Conservation (phyloP, 2,329 filamentous ascomycete species). For the Exophiala calicioides region DNA sequence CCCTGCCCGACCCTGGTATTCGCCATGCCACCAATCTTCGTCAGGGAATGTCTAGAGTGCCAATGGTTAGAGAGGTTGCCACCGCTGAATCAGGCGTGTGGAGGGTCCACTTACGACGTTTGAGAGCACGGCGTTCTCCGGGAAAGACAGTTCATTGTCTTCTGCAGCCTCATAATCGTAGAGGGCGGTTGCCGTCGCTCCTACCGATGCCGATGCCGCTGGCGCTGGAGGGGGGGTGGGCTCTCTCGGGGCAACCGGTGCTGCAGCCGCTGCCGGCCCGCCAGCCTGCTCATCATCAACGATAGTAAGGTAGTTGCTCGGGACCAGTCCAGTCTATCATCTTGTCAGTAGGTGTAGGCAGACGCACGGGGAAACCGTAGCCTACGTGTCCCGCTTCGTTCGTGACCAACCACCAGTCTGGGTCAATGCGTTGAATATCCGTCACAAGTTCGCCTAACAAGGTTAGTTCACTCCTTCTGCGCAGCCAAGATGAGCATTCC, state of each 20-base stretch:
- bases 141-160: slow-evolving; percentile 84
- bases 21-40: slow-evolving; percentile 98
- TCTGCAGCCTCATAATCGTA: slow-evolving; percentile 98
- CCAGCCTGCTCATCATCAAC: slow-evolving; percentile 53
- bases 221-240: slow-evolving; percentile 35
- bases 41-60: slow-evolving; percentile 79
- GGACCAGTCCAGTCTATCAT: slow-evolving; percentile 70
- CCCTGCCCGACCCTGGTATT: slow-evolving; percentile 75
- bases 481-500: background rate
- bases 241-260: slow-evolving; percentile 42
- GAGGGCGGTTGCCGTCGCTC: slow-evolving; percentile 75
- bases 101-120: slow-evolving; percentile 64
- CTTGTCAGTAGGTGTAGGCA: slow-evolving; percentile 1
- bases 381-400: slow-evolving; percentile 75
- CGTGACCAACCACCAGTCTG: slow-evolving; percentile 98
- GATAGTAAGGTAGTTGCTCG: slow-evolving; percentile 94
- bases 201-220: slow-evolving; percentile 39
- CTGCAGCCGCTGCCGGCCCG: slow-evolving; percentile 36
- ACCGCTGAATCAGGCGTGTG: background rate
- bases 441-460: slow-evolving; percentile 66
- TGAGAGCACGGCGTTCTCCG: slow-evolving; percentile 80
- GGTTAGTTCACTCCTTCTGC: slow-evolving; percentile 1
- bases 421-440: slow-evolving; percentile 95
- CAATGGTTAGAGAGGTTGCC: background rate
- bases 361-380: background rate